phyloP scores from a whole-genome alignment of 2,329 filamentous ascomycete species.

The Diaporthe citri region DNA sequence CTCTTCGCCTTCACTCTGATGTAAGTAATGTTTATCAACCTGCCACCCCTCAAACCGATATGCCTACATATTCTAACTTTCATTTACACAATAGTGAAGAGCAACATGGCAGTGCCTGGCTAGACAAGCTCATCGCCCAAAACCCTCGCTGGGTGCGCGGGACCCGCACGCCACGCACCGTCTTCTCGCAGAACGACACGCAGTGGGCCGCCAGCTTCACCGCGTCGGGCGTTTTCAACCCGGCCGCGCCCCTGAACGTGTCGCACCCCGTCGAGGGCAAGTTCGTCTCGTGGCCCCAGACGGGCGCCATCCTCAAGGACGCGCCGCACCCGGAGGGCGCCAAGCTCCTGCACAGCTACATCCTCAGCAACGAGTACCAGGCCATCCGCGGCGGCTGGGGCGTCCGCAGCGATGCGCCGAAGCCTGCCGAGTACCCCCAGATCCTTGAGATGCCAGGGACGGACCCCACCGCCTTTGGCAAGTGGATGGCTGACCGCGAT shows the following conservation, averaged over 20 bases:
- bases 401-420: background rate
- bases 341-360: constrained; percentile 62
- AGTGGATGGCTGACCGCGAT: constrained; percentile 11
- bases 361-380: constrained; percentile 58
- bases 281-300: constrained; percentile 63
- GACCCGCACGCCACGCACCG: constrained; percentile 55
- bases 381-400: constrained; percentile 9
- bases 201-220: constrained; percentile 53
- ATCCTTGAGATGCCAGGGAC: constrained; percentile 12
- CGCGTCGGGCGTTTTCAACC: constrained; percentile 41
- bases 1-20: constrained; percentile 63
- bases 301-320: constrained; percentile 60
- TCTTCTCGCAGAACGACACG: constrained; percentile 49
- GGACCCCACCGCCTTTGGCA: background rate
- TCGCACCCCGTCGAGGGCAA: constrained; percentile 52
- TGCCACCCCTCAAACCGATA: background rate
- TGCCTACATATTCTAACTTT: background rate
- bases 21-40: constrained; percentile 46
- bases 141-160: constrained; percentile 68
- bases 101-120: constrained; percentile 59
- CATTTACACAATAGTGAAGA: constrained; percentile 46
- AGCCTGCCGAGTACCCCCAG: constrained; percentile 2
- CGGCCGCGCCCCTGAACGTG: constrained; percentile 43
- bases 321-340: constrained; percentile 64
- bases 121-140: constrained; percentile 60